Evolutionary conservation across 2,329 filamentous ascomycete genomes (phyloP).

Genomic region (Ophiostoma triangulosporum): DNA sequence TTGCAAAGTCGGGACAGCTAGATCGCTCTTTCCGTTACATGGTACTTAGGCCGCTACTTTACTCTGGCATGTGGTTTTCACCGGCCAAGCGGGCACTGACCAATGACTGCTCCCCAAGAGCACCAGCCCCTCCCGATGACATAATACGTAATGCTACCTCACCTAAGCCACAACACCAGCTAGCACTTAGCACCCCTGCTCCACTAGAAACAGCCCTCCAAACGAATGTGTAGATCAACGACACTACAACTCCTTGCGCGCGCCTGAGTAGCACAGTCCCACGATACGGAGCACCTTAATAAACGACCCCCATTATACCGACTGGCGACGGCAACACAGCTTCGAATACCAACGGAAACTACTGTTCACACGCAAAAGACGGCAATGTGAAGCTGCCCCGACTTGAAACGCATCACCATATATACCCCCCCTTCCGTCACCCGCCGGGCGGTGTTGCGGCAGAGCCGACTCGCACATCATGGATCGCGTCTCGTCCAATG

Average conservation of each 20-base stretch:
- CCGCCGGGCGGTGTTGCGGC: background rate
- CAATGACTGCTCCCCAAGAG: background rate
- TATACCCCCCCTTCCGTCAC: background rate
- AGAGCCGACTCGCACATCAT: slow-evolving; percentile 15
- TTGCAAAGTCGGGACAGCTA: background rate
- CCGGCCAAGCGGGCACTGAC: background rate
- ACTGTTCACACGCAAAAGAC: background rate
- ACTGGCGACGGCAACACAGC: background rate
- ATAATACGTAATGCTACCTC: background rate
- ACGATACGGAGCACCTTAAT: background rate
- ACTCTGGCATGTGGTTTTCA: slow-evolving; percentile 2
- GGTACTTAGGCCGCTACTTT: background rate
- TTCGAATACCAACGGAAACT: no score
- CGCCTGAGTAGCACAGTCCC: background rate
- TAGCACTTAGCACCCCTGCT: background rate
- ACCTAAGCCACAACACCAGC: slow-evolving; percentile 4
- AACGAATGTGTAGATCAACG: background rate
- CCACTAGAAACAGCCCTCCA: background rate
- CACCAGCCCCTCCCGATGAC: background rate
- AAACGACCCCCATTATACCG: background rate
- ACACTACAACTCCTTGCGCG: background rate
- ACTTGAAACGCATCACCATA: background rate
- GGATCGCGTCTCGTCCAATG: slow-evolving; percentile 28
- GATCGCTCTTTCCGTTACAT: background rate
- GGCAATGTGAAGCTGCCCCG: background rate